phyloP scores from a whole-genome alignment of 768 basidiomycete species.

The Pleurotus salmoneostramineus region DNA sequence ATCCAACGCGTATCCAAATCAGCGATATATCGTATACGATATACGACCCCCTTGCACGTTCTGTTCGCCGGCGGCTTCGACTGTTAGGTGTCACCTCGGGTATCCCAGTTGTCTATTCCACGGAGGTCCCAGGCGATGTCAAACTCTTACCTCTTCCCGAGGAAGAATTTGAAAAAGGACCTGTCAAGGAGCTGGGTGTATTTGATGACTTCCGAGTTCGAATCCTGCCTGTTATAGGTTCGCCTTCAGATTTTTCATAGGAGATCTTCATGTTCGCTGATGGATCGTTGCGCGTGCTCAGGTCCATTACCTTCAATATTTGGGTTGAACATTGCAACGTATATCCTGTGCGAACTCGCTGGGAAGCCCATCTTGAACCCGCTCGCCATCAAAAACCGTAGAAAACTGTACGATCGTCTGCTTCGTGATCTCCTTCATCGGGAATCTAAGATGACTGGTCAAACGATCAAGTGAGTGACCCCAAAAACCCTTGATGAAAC shows the following conservation, averaged over 20 bases:
- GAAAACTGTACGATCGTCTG: constrained; percentile 79
- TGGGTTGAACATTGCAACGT: constrained; percentile 86
- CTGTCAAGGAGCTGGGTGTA: constrained; percentile 83
- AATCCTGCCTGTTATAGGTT: constrained; percentile 88
- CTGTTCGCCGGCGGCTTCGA: constrained; percentile 77
- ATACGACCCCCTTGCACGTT: constrained; percentile 92
- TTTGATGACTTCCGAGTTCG: constrained; percentile 93
- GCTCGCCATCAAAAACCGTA: constrained; percentile 80
- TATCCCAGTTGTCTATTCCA: constrained; percentile 92
- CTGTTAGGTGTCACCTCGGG: constrained; percentile 55
- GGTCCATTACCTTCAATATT: constrained; percentile 88
- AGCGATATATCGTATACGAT: constrained; percentile 89
- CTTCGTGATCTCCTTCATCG: constrained; percentile 72
- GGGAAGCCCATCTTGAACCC: constrained; percentile 82
- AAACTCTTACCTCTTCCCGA: constrained; percentile 87
- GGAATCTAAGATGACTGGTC: constrained; percentile 65
- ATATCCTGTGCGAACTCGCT: constrained; percentile 82
- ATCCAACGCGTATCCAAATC: constrained; percentile 94
- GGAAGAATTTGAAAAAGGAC: constrained; percentile 87
- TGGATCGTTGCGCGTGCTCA: constrained; percentile 14
- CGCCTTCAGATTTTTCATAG: constrained; percentile 10
- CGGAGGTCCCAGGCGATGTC: constrained; percentile 87
- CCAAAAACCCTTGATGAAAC: not conserved
- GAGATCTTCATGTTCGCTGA: too few relatives aligned
- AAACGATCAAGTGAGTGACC: constrained; percentile 53